Evolutionary conservation across 2,329 filamentous ascomycete species (phyloP).

Genomic region (Bipolaris oryzae): DNA sequence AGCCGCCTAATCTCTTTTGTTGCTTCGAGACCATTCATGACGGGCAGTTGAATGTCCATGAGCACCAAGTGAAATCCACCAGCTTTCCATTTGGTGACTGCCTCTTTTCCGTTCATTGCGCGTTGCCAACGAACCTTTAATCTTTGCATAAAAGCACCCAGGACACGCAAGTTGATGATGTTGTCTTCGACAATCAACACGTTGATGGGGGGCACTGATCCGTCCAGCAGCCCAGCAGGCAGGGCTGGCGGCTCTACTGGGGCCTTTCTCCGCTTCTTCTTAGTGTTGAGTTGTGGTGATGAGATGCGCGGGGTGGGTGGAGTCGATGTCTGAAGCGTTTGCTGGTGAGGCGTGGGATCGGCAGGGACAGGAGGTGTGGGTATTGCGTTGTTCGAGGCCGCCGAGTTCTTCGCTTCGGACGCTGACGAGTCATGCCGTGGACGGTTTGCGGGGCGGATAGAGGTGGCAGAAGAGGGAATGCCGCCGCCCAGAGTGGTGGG

Average conservation of each 20-base stretch:
- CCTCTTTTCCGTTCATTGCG: slow-evolving; percentile 93
- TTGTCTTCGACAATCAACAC: slow-evolving; percentile 98
- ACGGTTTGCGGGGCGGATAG: slow-evolving; percentile 34
- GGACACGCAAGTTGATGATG: slow-evolving; percentile 90
- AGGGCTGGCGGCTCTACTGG: slow-evolving; percentile 49
- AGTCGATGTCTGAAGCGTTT: slow-evolving; percentile 47
- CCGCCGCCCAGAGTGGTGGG: slow-evolving; percentile 66
- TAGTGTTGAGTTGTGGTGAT: slow-evolving; percentile 56
- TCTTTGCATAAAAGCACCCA: slow-evolving; percentile 94
- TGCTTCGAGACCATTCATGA: slow-evolving; percentile 94
- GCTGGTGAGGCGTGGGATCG: slow-evolving; percentile 50
- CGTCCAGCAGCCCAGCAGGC: slow-evolving; percentile 70
- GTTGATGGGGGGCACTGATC: slow-evolving; percentile 90
- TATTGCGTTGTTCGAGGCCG: slow-evolving; percentile 57
- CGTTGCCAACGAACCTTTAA: slow-evolving; percentile 96
- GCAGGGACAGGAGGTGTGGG: slow-evolving; percentile 59
- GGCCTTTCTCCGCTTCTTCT: slow-evolving; percentile 53
- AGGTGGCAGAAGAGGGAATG: slow-evolving; percentile 50
- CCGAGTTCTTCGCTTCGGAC: slow-evolving; percentile 52
- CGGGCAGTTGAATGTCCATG: slow-evolving; percentile 97
- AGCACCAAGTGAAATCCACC: slow-evolving; percentile 95
- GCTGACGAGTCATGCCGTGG: slow-evolving; percentile 51
- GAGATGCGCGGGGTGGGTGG: slow-evolving; percentile 57
- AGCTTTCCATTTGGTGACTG: slow-evolving; percentile 88
- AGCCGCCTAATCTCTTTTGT: slow-evolving; percentile 92